Percentiles rank a stretch among this genome's conserved stretches.
These are phyloP conservation scores for Neonectria hederae DNA, from an alignment of 2,329 filamentous ascomycete genomes.

Conservation along the genomic window DNA sequence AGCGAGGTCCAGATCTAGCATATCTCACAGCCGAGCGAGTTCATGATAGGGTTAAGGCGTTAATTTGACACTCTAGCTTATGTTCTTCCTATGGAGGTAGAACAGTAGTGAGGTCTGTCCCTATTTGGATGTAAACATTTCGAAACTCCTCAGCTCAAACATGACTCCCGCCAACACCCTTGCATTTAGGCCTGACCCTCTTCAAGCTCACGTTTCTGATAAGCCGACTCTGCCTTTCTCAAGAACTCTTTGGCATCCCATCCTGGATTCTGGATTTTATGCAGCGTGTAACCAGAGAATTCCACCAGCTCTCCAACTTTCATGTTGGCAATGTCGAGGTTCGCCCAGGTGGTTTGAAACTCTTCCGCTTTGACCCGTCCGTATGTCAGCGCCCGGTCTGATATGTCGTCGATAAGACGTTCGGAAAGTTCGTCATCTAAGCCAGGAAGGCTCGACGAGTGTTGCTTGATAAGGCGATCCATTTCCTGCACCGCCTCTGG, in stretches of 20 bases:
- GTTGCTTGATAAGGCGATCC: neutral
- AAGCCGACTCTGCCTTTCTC: neutral
- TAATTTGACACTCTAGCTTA: neutral
- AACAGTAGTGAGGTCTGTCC: no score
- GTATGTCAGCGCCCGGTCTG: neutral
- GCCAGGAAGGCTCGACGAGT: neutral
- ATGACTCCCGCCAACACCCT: neutral
- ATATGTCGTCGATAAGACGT: neutral
- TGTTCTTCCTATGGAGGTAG: neutral
- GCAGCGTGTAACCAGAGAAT: neutral
- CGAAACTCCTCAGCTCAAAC: no score
- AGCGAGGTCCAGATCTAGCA: neutral
- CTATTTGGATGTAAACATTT: no score
- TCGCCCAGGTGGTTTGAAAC: neutral
- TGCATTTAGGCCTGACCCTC: neutral
- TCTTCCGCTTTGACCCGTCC: neutral
- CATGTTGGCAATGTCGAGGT: neutral
- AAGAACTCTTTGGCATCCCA: neutral
- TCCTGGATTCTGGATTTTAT: neutral
- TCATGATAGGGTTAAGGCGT: neutral
- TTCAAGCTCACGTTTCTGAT: neutral
- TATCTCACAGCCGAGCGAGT: neutral
- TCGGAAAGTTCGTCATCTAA: neutral
- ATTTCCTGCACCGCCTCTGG: neutral
- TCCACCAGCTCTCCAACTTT: neutral